Conservation (phyloP, 1,284 basidiomycete species). For the Heterobasidion parviporum region DNA sequence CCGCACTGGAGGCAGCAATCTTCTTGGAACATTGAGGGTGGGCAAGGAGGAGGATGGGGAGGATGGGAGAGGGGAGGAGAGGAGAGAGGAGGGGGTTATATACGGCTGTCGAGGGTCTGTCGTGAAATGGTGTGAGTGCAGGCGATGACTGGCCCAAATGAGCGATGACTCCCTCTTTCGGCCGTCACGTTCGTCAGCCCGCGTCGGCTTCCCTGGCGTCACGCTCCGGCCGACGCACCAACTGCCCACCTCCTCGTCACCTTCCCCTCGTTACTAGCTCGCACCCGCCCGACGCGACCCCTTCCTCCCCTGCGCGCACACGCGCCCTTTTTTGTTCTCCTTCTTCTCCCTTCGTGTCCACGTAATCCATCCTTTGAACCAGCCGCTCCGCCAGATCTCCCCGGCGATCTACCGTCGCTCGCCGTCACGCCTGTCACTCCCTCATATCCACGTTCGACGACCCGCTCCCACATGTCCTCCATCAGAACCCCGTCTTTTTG, state of each 20-base stretch:
- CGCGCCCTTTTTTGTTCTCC: background rate
- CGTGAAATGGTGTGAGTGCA: background rate
- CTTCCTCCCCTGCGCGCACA: background rate
- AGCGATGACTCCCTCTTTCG: background rate
- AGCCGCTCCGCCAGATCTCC: no score
- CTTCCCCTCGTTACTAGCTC: background rate
- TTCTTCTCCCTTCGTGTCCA: background rate
- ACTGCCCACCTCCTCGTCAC: background rate
- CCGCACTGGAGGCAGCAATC: constrained; percentile 67
- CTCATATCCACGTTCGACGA: background rate
- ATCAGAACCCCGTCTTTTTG: background rate
- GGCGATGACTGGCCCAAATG: background rate
- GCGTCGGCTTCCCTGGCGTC: background rate
- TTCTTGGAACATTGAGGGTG: constrained; percentile 58
- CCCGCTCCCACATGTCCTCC: background rate
- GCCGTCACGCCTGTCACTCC: no score
- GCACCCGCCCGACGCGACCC: background rate
- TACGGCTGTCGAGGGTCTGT: background rate
- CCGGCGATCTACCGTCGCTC: no score
- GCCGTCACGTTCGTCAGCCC: background rate
- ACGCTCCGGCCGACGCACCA: background rate
- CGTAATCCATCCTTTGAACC: no score
- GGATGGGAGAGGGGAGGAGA: background rate
- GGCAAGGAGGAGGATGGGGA: background rate
- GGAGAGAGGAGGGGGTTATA: background rate